Evolutionary conservation across 192 early-diverging fungal species (phyloP).

Genomic region (Backusella westeae): DNA sequence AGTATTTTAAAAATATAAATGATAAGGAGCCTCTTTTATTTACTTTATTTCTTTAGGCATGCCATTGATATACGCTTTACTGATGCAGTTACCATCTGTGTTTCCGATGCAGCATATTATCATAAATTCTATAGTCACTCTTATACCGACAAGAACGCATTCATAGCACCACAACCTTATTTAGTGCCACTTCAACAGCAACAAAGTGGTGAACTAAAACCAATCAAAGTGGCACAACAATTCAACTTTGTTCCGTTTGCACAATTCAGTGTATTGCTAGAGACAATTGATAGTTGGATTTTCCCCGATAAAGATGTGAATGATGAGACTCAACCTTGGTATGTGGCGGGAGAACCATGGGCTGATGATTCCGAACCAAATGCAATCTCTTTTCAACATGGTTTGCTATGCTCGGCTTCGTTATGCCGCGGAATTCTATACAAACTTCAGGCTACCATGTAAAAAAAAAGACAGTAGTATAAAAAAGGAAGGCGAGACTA

Average conservation of each 20-base stretch:
- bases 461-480: neutral
- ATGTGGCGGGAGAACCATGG: conserved; percentile 9
- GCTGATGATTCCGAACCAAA: conserved; percentile 9
- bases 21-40: no score
- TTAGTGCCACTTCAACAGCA: neutral
- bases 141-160: neutral
- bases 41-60: conserved; percentile 14
- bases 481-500: neutral
- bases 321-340: conserved; percentile 14
- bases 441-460: conserved; percentile 4
- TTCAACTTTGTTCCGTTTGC: conserved; percentile 21
- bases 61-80: conserved; percentile 33
- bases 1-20: neutral
- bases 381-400: conserved; percentile 23
- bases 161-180: conserved; percentile 13
- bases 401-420: conserved; percentile 23
- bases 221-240: conserved; percentile 27
- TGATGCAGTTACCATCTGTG: conserved; percentile 22
- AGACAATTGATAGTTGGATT: conserved; percentile 23
- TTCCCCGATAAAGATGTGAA: neutral
- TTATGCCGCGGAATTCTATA: conserved; percentile 11
- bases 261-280: conserved; percentile 23
- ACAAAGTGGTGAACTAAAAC: neutral
- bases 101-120: conserved; percentile 32
- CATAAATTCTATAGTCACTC: conserved; percentile 12